phyloP scores from a whole-genome alignment of 2,329 filamentous ascomycete genomes.

The Lecanicillium sp. region DNA sequence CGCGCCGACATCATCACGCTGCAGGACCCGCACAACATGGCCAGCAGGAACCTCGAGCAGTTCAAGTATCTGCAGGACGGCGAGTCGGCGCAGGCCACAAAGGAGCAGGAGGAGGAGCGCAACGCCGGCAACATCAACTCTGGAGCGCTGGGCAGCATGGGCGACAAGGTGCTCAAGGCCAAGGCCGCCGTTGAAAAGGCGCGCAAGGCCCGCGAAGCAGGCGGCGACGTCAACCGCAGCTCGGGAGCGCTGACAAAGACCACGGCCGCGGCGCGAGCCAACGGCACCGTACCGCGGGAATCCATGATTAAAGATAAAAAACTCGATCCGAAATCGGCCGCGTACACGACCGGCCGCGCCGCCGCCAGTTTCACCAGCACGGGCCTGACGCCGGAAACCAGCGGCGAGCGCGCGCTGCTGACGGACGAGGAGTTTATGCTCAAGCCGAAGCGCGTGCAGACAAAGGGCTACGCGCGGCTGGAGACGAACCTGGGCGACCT shows the following conservation, averaged over 20 bases:
- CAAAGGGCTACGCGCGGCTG: constrained; percentile 85
- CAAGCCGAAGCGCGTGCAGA: constrained; percentile 79
- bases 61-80: constrained; percentile 90
- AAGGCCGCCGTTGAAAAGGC: constrained; percentile 92
- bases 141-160: constrained; percentile 67
- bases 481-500: constrained; percentile 78
- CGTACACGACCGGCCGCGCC: constrained; percentile 82
- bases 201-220: constrained; percentile 61
- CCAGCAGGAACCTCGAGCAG: constrained; percentile 70
- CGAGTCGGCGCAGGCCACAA: constrained; percentile 56
- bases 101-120: constrained; percentile 61
- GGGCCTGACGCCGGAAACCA: constrained; percentile 85
- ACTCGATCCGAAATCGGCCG: constrained; percentile 73
- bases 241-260: constrained; percentile 34
- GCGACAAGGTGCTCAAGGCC: constrained; percentile 78
- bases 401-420: constrained; percentile 74
- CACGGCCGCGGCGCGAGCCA: constrained; percentile 12
- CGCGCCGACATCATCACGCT: constrained; percentile 91
- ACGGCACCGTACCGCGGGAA: constrained; percentile 21
- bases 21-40: constrained; percentile 89
- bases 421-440: constrained; percentile 97
- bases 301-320: constrained; percentile 46
- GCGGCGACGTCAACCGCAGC: constrained; percentile 49
- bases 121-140: constrained; percentile 67
- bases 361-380: constrained; percentile 95